Evolutionary conservation across 2,329 filamentous ascomycete genomes (phyloP).

Genomic region (Colletotrichum somersetense): DNA sequence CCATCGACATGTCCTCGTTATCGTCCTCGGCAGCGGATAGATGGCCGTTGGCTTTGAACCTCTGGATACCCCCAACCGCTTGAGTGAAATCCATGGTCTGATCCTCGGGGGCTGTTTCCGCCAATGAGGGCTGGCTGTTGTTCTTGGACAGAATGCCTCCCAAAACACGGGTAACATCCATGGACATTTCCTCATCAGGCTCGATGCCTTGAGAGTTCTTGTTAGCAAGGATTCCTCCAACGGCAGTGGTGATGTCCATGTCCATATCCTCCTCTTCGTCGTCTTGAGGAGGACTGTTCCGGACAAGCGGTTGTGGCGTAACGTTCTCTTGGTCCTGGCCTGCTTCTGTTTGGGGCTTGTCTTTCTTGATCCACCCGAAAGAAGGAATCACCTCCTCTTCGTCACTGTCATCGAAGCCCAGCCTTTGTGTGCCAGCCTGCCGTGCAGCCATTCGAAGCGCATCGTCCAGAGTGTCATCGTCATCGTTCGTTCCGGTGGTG

Average conservation of each 20-base stretch:
- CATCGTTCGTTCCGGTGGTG: slow-evolving; percentile 65
- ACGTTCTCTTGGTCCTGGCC: slow-evolving; percentile 62
- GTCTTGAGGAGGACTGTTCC: slow-evolving; percentile 7
- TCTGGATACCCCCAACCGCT: slow-evolving; percentile 78
- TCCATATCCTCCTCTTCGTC: slow-evolving; percentile 55
- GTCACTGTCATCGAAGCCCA: slow-evolving; percentile 60
- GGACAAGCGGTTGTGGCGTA: slow-evolving; percentile 31
- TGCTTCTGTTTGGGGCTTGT: slow-evolving; percentile 49
- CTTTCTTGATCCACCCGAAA: slow-evolving; percentile 79
- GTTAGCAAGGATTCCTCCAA: slow-evolving; percentile 64
- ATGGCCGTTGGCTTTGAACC: slow-evolving; percentile 47
- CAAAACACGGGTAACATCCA: slow-evolving; percentile 90
- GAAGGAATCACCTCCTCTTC: slow-evolving; percentile 80
- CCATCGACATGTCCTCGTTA: slow-evolving; percentile 83
- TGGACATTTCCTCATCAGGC: slow-evolving; percentile 81
- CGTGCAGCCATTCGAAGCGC: slow-evolving; percentile 81
- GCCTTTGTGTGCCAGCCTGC: slow-evolving; percentile 79
- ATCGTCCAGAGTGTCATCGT: slow-evolving; percentile 79
- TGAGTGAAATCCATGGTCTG: slow-evolving; percentile 89
- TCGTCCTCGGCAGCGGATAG: slow-evolving; percentile 52
- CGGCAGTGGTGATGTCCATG: slow-evolving; percentile 68
- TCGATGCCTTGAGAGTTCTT: slow-evolving; percentile 56
- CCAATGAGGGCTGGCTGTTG: slow-evolving; percentile 22
- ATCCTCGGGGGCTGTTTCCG: slow-evolving; percentile 57
- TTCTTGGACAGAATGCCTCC: slow-evolving; percentile 78